These are phyloP conservation scores for Botryotinia convoluta DNA, from an alignment of 2,329 filamentous ascomycete species.

Conservation along the genomic window DNA sequence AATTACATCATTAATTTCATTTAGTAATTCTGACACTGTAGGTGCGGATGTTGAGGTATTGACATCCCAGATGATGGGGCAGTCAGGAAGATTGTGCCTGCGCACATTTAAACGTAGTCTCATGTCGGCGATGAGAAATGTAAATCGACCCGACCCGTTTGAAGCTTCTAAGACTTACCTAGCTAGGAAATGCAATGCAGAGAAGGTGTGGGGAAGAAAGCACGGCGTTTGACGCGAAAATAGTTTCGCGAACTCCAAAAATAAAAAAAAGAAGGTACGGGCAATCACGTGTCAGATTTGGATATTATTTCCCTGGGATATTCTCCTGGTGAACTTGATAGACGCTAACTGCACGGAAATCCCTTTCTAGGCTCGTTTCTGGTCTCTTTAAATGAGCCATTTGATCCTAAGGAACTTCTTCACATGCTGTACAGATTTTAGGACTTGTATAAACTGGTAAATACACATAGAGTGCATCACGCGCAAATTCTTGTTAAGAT, in stretches of 20 bases:
- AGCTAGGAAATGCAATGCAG: background rate
- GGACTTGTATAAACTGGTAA: background rate
- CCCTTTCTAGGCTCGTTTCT: too few species aligned
- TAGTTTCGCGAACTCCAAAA: constrained; percentile 5
- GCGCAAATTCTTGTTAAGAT: background rate
- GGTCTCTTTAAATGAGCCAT: background rate
- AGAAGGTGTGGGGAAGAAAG: constrained; percentile 9
- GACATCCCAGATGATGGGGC: constrained; percentile 70
- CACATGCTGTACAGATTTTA: background rate
- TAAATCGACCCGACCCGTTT: constrained; percentile 5
- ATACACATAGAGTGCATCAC: background rate
- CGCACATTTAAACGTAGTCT: constrained; percentile 72
- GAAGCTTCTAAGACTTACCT: background rate
- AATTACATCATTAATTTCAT: constrained; percentile 74
- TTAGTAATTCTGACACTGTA: constrained; percentile 74
- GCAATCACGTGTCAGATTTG: background rate
- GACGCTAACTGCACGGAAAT: background rate
- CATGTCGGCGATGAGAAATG: constrained; percentile 44
- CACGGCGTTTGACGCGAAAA: constrained; percentile 5
- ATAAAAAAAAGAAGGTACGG: constrained; percentile 2
- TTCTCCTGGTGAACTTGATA: background rate
- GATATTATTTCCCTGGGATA: background rate
- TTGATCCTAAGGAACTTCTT: background rate
- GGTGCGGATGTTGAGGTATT: constrained; percentile 46
- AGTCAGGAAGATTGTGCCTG: constrained; percentile 70